These are phyloP conservation scores for Carex cristatella DNA, from an alignment of 176 grass and related monocot genomes.

Conservation along the genomic window DNA sequence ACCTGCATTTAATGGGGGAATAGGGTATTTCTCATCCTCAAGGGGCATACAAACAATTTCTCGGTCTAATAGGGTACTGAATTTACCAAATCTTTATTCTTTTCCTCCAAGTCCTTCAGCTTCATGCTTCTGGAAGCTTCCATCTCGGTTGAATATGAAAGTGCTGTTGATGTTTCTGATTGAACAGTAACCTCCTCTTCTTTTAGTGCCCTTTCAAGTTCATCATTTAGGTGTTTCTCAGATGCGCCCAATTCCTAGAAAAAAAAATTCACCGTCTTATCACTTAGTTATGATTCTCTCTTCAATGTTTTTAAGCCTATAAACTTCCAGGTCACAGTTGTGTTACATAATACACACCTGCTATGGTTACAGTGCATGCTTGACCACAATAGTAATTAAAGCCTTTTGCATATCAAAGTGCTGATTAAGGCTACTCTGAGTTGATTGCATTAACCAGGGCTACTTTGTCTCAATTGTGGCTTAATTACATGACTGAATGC, in stretches of 20 bases:
- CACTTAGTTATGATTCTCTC: not conserved
- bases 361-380: not conserved
- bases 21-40: constrained; percentile 14
- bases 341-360: not conserved
- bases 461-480: not conserved
- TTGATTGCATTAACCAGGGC: not conserved
- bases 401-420: not conserved
- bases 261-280: not conserved
- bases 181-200: constrained; percentile 36
- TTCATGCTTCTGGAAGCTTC: constrained; percentile 49
- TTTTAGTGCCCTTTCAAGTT: constrained; percentile 48
- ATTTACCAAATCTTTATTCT: constrained; percentile 60
- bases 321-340: not conserved
- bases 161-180: constrained; percentile 32
- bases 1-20: not conserved
- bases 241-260: constrained; percentile 55
- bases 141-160: constrained; percentile 34
- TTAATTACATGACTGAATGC: not conserved
- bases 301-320: not conserved
- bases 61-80: constrained; percentile 5
- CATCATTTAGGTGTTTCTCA: constrained; percentile 51
- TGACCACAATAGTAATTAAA: not conserved
- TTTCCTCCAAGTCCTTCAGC: constrained; percentile 65
- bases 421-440: not conserved
- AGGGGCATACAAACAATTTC: not conserved